Base-by-base conservation (phyloP, 2,329 filamentous ascomycete species). In the Gnomoniopsis sp. region DNA sequence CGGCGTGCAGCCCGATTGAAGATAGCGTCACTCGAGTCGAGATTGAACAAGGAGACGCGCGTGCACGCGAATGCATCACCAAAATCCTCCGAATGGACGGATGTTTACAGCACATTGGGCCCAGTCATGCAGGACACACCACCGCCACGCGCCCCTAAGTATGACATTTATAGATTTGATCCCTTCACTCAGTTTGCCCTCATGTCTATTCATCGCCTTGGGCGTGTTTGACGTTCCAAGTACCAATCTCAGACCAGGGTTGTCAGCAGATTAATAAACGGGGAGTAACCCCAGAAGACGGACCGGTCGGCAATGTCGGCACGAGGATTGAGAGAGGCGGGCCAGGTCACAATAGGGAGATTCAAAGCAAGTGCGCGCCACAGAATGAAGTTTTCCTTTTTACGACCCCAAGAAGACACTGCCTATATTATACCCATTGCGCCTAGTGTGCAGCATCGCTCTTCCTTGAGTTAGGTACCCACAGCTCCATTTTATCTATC, bases 401-500 rank as follows among this genome's bases (percentile, higher is more conserved):
- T 34, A 49, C 49, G 58, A 57, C 58, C 58, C 58, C 58, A 55
- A 60, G 49, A 57, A 60, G 50, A 47, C 53, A 60, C 11, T 49
- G 49, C 50, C 58, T 53, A 60, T 60, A 57, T 49, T 12, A 60
- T 55, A 53, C 26, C 48, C 49, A 46, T 23, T 54, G 43, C 52
- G 44, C 43, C 21, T 12, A 54, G 51, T 52, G 51, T 58, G 55
- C 49, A 58, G 59, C 59, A 36, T 49, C 51, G 51, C 19, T 55
- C 55, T 49, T 60, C 50, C 30, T 36, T 30, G 21, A 38, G 43
- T n/a, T 15, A 6, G 11, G 26, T 15, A 48, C 49, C 44, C 47
- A 58, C 17, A 38, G 44, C 51, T 23, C 41, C 51, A 48, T 46
- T 52, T 54, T 61, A 34, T 55, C 59, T 55, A 61, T 55, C 41